phyloP scores from a whole-genome alignment of 2,329 filamentous ascomycete genomes.

The Blastomyces silverae region DNA sequence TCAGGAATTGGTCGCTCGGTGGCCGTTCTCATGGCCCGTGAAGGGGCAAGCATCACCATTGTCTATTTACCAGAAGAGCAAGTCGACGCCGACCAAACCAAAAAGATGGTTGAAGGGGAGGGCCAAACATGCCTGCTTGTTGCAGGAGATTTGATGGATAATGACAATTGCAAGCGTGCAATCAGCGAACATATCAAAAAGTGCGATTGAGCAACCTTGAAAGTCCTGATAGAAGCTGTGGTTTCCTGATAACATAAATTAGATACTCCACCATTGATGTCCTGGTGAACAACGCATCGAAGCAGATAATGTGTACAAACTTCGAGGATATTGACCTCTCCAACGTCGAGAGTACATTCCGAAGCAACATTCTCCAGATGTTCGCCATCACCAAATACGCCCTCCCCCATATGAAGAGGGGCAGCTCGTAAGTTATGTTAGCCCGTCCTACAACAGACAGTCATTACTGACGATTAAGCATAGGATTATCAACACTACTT shows the following conservation, averaged over 20 bases:
- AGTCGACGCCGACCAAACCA: conserved; percentile 50
- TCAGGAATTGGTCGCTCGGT: conserved; percentile 52
- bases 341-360: conserved; percentile 51
- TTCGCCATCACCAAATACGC: conserved; percentile 55
- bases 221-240: neutral
- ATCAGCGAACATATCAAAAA: conserved; percentile 50
- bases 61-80: conserved; percentile 53
- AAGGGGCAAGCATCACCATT: conserved; percentile 53
- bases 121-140: conserved; percentile 46
- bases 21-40: conserved; percentile 51
- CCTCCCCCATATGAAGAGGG: conserved; percentile 49
- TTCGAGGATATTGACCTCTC: conserved; percentile 51
- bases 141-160: conserved; percentile 45
- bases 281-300: conserved; percentile 55
- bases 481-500: conserved; percentile 53
- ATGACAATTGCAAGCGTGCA: conserved; percentile 46
- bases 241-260: neutral
- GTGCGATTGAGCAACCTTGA: conserved; percentile 25
- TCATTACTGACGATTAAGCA: neutral
- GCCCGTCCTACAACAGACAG: neutral
- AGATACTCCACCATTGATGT: conserved; percentile 38
- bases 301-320: conserved; percentile 50
- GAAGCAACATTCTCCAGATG: conserved; percentile 52
- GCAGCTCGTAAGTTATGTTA: conserved; percentile 38
- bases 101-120: conserved; percentile 48